Conservation (phyloP, 768 basidiomycete genomes). For the Hericium erinaceus region DNA sequence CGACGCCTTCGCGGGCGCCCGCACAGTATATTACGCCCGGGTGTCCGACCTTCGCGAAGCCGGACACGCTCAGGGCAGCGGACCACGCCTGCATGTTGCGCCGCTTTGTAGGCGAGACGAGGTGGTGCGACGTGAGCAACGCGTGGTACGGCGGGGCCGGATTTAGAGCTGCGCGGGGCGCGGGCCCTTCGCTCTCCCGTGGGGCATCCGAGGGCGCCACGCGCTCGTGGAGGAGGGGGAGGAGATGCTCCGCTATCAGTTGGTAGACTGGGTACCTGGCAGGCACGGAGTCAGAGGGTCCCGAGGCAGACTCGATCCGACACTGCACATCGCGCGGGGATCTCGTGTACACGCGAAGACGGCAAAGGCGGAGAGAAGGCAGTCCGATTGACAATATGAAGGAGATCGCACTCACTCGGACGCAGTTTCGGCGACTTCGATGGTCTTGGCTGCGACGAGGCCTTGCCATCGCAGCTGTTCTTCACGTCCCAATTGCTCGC, state of each 20-base stretch:
- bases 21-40: constrained; percentile 71
- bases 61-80: constrained; percentile 40
- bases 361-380: no score
- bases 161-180: neutral
- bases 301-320: neutral
- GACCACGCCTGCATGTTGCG: constrained; percentile 49
- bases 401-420: neutral
- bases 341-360: no score
- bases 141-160: constrained; percentile 36
- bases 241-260: constrained; percentile 44
- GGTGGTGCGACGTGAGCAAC: constrained; percentile 66
- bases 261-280: constrained; percentile 54
- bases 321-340: no score
- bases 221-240: constrained; percentile 44
- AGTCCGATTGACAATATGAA: neutral
- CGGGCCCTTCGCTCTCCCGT: no score
- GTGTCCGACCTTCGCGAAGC: constrained; percentile 70
- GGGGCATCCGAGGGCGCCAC: neutral
- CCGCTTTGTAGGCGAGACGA: constrained; percentile 55
- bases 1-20: constrained; percentile 40
- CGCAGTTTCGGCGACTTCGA: constrained; percentile 12
- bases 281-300: neutral
- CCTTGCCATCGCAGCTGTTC: constrained; percentile 1
- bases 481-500: neutral
- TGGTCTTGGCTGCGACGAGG: neutral